phyloP scores from a whole-genome alignment of 2,329 filamentous ascomycete species.

The Colletotrichum sp. region DNA sequence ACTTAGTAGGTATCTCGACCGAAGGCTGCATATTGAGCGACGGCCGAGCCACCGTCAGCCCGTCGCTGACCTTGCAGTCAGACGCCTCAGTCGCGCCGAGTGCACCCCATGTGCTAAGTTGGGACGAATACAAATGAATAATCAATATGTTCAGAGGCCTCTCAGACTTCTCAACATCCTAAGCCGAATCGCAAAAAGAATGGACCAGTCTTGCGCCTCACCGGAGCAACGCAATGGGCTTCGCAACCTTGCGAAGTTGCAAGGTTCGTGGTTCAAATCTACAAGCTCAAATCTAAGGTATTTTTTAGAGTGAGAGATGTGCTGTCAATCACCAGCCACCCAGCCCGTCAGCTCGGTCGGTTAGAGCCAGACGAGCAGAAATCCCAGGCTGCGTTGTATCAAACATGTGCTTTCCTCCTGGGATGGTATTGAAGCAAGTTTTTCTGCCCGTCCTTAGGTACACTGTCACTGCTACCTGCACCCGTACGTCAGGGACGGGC shows the following conservation, averaged over 20 bases:
- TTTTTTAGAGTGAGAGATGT: slow-evolving; percentile 11
- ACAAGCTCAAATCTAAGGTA: slow-evolving; percentile 15
- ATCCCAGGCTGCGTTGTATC: neutral
- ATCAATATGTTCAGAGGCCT: neutral
- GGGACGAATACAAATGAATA: neutral
- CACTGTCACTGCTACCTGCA: neutral
- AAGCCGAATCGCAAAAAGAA: neutral
- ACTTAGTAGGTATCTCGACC: neutral
- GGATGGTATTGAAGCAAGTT: neutral
- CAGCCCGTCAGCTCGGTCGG: neutral
- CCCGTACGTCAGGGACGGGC: neutral
- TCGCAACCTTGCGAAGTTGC: neutral
- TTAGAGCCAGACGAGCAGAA: neutral
- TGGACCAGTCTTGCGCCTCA: neutral
- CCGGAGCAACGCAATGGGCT: neutral
- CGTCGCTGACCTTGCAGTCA: neutral
- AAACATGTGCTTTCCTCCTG: neutral
- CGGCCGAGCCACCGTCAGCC: neutral
- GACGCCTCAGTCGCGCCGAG: neutral
- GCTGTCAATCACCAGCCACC: slow-evolving; percentile 5
- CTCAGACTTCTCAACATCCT: neutral
- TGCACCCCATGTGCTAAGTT: neutral
- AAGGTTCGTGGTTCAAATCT: neutral
- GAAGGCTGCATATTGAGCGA: neutral
- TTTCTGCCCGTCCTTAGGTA: neutral